Base-by-base conservation (phyloP, 2,329 filamentous ascomycete genomes). In the Mollisiaceae sp. region DNA sequence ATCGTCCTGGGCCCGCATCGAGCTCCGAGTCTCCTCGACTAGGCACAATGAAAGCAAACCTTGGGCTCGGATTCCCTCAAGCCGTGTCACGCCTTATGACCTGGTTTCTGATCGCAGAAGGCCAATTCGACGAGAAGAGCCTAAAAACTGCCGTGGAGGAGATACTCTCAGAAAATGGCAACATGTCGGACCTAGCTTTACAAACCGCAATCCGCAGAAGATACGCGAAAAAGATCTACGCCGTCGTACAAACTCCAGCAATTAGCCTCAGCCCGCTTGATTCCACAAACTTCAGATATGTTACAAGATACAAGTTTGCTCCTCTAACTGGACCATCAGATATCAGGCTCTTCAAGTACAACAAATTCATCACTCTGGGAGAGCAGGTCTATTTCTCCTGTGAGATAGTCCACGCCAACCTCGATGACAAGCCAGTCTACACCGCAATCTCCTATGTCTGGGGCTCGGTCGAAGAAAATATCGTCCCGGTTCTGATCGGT, bases 381-480 rank as follows among this genome's bases (percentile, higher is more conserved):
- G 36, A 41, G 1, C 56, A 24, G 9, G 9, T 20, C 35, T 8
- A 22, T 39, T 24, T 39, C 36, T 58, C 56, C 3, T 39, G 59
- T 22, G 41, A 52, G 22, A 50, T 60, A 18, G 43, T 52, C 8
- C 59, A 60, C 20, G 59, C 59, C 32, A 20, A 60, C 15, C 45
- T 60, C 2, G 59, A 50, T 18, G 43, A 60, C 4, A 18, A 35
- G 1, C 59, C 14, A 8, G 18, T 12, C 32, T 60, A 60, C 43
- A 60, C 59, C 20, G 59, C 59, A 18, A 36, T 60, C 43, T 60
- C 59, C 14, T 60, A 60, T 24, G 59, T 54, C 5, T 60, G 59
- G 59, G 59, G 59, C 20, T 27, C 59, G 4, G 8, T 54, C 9
- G 59, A 60, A 20, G 45, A 50, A 32, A 6, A 32, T 24, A 38